These are phyloP conservation scores for Hypoxylon crocopeplum DNA, from an alignment of 495 filamentous ascomycete genomes.

Conservation along the genomic window DNA sequence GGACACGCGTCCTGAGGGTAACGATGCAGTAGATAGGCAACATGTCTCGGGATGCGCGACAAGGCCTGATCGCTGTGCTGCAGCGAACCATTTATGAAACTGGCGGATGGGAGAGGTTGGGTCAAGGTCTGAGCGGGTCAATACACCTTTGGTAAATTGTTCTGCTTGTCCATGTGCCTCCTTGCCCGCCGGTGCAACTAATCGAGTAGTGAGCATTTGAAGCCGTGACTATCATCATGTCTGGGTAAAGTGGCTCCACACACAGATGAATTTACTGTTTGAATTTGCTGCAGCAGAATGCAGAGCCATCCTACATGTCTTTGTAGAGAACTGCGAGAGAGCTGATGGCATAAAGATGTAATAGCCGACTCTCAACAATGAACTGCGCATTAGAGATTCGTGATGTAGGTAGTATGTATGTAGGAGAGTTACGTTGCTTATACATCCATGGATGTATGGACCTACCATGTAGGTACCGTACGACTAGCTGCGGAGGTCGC, in stretches of 20 bases:
- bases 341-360: slow-evolving; percentile 27
- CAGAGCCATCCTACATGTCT: slow-evolving; percentile 52
- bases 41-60: slow-evolving; percentile 79
- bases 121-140: slow-evolving; percentile 61
- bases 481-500: slow-evolving; percentile 13
- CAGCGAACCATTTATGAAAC: slow-evolving; percentile 86
- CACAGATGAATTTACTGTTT: slow-evolving; percentile 59
- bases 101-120: slow-evolving; percentile 70
- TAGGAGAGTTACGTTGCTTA: slow-evolving; percentile 12
- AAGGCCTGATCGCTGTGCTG: slow-evolving; percentile 61
- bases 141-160: slow-evolving; percentile 66
- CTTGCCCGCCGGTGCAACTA: slow-evolving; percentile 50
- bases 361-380: too few relatives aligned
- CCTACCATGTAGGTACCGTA: slow-evolving; percentile 12
- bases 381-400: too few relatives aligned
- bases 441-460: neutral
- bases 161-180: slow-evolving; percentile 58
- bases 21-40: slow-evolving; percentile 80
- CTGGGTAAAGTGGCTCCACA: slow-evolving; percentile 39
- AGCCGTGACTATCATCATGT: neutral
- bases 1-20: slow-evolving; percentile 85
- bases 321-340: slow-evolving; percentile 22
- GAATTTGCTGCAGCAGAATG: slow-evolving; percentile 51
- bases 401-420: neutral
- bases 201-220: slow-evolving; percentile 11